Evolutionary conservation across 129 eudicot species (phyloP).

Genomic region (Artemisia tridentata): DNA sequence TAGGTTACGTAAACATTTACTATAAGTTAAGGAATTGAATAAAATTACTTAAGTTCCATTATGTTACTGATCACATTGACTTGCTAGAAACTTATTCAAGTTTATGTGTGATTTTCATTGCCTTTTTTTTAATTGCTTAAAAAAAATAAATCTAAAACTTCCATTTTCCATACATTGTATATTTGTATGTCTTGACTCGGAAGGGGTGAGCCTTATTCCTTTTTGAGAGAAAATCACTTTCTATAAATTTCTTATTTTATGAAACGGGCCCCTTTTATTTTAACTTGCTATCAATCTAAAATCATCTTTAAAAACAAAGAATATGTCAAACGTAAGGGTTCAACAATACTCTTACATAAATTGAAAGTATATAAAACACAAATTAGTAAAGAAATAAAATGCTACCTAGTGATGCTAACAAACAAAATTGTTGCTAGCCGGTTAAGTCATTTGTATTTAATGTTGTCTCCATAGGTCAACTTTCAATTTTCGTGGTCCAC

Average conservation of each 20-base stretch:
- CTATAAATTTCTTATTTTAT: too few relatives aligned
- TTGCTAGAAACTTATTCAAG: background rate
- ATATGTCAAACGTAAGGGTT: too few relatives aligned
- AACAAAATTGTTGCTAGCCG: background rate
- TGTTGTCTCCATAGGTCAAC: constrained; percentile 7
- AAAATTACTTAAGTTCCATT: too few relatives aligned
- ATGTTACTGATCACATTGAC: background rate
- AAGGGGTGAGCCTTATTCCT: background rate
- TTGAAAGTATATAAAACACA: too few relatives aligned
- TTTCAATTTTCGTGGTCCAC: constrained; percentile 11
- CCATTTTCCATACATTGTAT: background rate
- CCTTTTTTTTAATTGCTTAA: too few relatives aligned
- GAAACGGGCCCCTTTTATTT: too few relatives aligned
- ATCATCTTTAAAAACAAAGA: too few relatives aligned
- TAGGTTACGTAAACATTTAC: too few relatives aligned
- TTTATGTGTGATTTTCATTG: background rate
- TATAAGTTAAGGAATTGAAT: too few relatives aligned
- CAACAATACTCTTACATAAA: too few relatives aligned
- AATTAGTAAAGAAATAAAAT: background rate
- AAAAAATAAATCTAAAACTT: too few relatives aligned
- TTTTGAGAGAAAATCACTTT: background rate
- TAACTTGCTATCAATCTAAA: too few relatives aligned
- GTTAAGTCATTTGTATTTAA: background rate
- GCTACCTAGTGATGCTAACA: background rate
- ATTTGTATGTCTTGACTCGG: background rate